Conservation (phyloP, 2,329 filamentous ascomycete species). For the Colletotrichum sojae region DNA sequence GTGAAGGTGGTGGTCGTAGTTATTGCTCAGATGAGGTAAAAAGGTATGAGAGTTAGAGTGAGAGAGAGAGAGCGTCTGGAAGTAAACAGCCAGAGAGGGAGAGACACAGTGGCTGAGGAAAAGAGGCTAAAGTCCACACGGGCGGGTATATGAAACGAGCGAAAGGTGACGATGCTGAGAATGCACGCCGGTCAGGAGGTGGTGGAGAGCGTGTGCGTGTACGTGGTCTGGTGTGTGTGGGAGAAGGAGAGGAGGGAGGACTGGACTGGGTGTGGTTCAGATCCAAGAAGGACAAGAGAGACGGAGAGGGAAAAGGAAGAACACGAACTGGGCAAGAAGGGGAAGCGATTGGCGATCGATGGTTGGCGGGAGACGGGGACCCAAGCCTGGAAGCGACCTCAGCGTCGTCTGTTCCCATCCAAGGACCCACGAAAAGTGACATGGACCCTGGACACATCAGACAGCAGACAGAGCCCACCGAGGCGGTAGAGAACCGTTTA, state of each 20-base stretch:
- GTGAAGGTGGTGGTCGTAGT: conserved; percentile 18
- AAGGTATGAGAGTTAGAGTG: conserved; percentile 26
- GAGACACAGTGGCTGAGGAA: conserved; percentile 41
- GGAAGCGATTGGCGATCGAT: conserved; percentile 42
- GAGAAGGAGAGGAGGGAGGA: conserved; percentile 32
- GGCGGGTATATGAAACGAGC: conserved; percentile 48
- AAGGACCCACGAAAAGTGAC: conserved; percentile 33
- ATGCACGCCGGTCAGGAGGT: conserved; percentile 42
- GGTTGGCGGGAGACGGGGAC: conserved; percentile 41
- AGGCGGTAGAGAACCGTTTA: not conserved
- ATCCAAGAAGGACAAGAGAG: conserved; percentile 25
- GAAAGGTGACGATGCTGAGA: conserved; percentile 42
- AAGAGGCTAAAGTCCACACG: conserved; percentile 40
- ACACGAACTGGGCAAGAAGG: conserved; percentile 39
- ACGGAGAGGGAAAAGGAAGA: conserved; percentile 38
- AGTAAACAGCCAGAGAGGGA: conserved; percentile 41
- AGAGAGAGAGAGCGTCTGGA: conserved; percentile 36
- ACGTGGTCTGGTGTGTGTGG: conserved; percentile 32
- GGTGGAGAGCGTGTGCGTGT: conserved; percentile 29
- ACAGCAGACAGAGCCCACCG: not conserved
- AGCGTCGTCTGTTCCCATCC: conserved; percentile 38
- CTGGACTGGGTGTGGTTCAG: conserved; percentile 21
- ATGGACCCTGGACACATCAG: conserved; percentile 32
- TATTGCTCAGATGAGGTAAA: conserved; percentile 11
- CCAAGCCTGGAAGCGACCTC: conserved; percentile 40